Evolutionary conservation across 345 rosid species (phyloP), one percentile per base, ranked within the genome.

Genomic region (Lepidium africanum): DNA sequence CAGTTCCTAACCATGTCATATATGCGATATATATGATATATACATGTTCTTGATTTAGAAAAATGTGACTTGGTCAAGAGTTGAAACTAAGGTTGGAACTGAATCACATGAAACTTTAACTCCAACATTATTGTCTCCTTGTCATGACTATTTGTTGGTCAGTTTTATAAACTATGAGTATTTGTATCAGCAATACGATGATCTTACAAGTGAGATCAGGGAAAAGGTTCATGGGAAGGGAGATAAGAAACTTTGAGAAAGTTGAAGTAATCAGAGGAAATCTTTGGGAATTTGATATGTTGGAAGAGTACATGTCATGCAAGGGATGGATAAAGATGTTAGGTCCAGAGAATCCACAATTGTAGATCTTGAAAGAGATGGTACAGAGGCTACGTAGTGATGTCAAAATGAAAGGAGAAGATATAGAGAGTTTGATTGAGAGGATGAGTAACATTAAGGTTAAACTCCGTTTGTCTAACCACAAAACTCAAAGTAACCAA

Each of bases 121-220:
- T 70, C 84, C 79, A 19, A 70, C 79, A 36, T 60, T 79, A 42
- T 55, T 84, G 57, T 73, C 85, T 67, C 83, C 96, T 51, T 95
- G 98, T 79, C 96, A 96, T 59, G 99, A 98, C n/a, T n/a, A 89
- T 84, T 87, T 94, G 17, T 77, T 95, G 98, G 99, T 95, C 64
- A 80, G 96, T 21, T n/a, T n/a, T n/a, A n/a, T n/a, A n/a, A n/a
- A n/a, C n/a, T n/a, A n/a, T n/a, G n/a, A n/a, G n/a, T n/a, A n/a
- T n/a, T n/a, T n/a, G n/a, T n/a, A n/a, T n/a, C n/a, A n/a, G n/a
- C n/a, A n/a, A n/a, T n/a, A n/a, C n/a, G n/a, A n/a, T n/a, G n/a
- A n/a, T n/a, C n/a, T n/a, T n/a, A n/a, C n/a, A n/a, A n/a, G n/a
- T n/a, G n/a, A n/a, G n/a, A n/a, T n/a, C n/a, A n/a, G n/a, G n/a